Conservation (phyloP, 306 rosid genomes). For the Medicago lupulina region DNA sequence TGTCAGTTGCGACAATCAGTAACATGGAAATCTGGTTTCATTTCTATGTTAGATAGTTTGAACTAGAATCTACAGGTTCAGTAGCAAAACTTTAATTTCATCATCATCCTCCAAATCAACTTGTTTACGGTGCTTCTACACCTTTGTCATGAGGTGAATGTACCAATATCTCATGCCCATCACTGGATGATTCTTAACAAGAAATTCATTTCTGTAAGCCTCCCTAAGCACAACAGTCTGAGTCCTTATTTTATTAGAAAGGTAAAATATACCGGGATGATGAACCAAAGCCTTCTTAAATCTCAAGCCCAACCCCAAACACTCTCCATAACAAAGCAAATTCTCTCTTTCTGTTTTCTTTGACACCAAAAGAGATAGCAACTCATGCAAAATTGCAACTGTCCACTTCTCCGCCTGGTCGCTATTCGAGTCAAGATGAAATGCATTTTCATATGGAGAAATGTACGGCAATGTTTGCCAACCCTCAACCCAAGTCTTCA, state of each 20-base stretch:
- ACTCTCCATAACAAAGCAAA: constrained; percentile 62
- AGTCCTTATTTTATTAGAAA: constrained; percentile 78
- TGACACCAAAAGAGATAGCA: constrained; percentile 75
- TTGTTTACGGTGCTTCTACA: constrained; percentile 36
- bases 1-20: background rate
- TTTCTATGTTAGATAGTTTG: constrained; percentile 23
- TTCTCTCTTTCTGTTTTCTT: constrained; percentile 76
- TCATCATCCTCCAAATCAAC: constrained; percentile 30
- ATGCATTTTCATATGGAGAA: constrained; percentile 81
- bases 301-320: constrained; percentile 73
- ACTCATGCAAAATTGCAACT: constrained; percentile 78
- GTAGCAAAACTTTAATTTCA: constrained; percentile 38
- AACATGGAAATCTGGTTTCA: constrained; percentile 15
- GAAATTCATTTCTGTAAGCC: constrained; percentile 73
- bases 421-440: constrained; percentile 64
- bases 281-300: constrained; percentile 78
- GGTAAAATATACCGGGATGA: constrained; percentile 86
- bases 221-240: constrained; percentile 83
- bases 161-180: constrained; percentile 75
- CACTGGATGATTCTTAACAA: constrained; percentile 72
- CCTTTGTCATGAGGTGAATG: constrained; percentile 68
- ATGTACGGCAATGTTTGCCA: constrained; percentile 88
- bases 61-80: constrained; percentile 38
- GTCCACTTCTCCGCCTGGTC: constrained; percentile 90
- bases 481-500: constrained; percentile 70